phyloP scores from a whole-genome alignment of 371 early-diverging fungal genomes.

The Mucor indicus region DNA sequence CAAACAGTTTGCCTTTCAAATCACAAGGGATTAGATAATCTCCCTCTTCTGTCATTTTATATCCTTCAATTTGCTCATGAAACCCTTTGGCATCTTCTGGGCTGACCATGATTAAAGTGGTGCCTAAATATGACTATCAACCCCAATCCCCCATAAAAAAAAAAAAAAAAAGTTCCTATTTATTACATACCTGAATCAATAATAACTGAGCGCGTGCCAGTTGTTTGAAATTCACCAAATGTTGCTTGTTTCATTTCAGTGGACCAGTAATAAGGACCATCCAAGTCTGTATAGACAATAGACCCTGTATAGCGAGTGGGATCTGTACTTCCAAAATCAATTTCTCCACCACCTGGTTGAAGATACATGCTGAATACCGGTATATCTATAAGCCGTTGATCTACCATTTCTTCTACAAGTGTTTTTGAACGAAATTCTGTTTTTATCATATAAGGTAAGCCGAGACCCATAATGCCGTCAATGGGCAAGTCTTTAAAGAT shows the following conservation, averaged over 20 bases:
- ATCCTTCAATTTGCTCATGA: conserved; percentile 56
- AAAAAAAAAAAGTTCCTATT: not conserved
- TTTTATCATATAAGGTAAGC: conserved; percentile 53
- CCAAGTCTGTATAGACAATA: conserved; percentile 61
- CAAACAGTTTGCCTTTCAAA: conserved; percentile 41
- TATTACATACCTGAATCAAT: conserved; percentile 45
- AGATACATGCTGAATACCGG: conserved; percentile 69
- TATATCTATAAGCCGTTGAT: conserved; percentile 50
- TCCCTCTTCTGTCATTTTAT: conserved; percentile 51
- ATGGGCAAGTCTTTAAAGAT: conserved; percentile 60
- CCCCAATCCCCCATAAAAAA: not conserved
- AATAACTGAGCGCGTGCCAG: conserved; percentile 35
- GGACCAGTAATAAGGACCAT: conserved; percentile 74
- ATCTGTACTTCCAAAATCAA: conserved; percentile 68
- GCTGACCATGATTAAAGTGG: conserved; percentile 68
- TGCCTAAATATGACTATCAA: no score
- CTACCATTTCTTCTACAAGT: conserved; percentile 70
- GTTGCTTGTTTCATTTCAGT: conserved; percentile 55
- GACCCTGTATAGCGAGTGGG: conserved; percentile 43
- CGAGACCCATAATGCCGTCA: conserved; percentile 70
- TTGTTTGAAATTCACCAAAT: conserved; percentile 32
- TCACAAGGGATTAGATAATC: conserved; percentile 49
- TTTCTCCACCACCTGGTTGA: conserved; percentile 51
- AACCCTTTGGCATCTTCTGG: conserved; percentile 63
- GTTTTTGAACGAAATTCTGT: conserved; percentile 34